Conservation (phyloP, 371 early-diverging fungal genomes). For the Gilbertella persicaria region DNA sequence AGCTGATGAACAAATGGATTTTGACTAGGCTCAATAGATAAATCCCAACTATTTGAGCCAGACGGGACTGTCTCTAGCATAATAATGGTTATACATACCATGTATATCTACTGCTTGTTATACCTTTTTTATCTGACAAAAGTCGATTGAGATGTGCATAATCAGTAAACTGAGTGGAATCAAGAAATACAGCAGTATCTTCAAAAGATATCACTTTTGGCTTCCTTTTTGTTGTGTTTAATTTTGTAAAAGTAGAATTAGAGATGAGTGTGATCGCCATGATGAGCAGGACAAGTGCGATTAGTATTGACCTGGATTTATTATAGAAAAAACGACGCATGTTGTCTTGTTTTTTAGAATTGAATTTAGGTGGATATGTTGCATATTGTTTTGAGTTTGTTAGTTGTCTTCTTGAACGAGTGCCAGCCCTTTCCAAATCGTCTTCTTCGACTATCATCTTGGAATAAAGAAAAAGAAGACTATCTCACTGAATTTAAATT, state of each 20-base stretch:
- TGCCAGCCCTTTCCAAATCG: slow-evolving; percentile 29
- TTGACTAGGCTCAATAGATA: not conserved
- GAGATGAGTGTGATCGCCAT: too few relatives aligned
- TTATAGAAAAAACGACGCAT: not conserved
- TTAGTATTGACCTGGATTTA: not conserved
- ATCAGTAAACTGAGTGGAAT: slow-evolving; percentile 33
- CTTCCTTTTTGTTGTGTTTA: too few relatives aligned
- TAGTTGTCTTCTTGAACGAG: slow-evolving; percentile 23
- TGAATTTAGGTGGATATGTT: slow-evolving; percentile 7
- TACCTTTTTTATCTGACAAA: slow-evolving; percentile 16
- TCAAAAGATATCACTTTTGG: not conserved
- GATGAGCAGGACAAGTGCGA: too few relatives aligned
- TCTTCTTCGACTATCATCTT: slow-evolving; percentile 16
- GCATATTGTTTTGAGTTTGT: slow-evolving; percentile 9
- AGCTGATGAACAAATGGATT: slow-evolving; percentile 1
- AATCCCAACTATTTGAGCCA: not conserved
- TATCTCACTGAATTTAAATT: too few relatives aligned
- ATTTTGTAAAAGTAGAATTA: too few relatives aligned
- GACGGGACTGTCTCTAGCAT: not conserved
- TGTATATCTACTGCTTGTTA: too few relatives aligned
- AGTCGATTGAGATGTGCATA: slow-evolving; percentile 29
- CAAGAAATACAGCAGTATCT: slow-evolving; percentile 4
- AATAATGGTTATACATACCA: too few relatives aligned
- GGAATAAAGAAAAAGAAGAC: not conserved
- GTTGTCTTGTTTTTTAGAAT: not conserved